Conservation (phyloP, 208 protist genomes). For the Trypanosoma theileri region DNA sequence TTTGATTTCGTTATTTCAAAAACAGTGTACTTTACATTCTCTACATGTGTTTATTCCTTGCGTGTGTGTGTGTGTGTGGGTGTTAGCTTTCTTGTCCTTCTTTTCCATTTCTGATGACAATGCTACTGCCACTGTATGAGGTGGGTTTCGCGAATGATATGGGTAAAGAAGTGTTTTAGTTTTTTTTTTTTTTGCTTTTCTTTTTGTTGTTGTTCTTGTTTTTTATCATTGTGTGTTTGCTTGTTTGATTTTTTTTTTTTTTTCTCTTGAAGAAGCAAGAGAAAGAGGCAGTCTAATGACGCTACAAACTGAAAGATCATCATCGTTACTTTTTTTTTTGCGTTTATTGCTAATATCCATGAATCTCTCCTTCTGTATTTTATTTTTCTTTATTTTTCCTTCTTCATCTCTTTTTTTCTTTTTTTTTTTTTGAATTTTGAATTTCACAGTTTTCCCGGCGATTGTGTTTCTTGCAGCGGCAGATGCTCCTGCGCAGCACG, state of each 20-base stretch:
- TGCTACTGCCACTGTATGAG: no score
- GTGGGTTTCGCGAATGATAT: no score
- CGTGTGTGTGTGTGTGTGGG: no score
- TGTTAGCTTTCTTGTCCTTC: no score
- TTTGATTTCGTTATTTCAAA: neutral
- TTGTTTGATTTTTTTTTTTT: neutral
- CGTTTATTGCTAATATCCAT: neutral
- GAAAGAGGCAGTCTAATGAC: neutral
- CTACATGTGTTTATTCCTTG: no score
- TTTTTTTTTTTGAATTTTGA: no score
- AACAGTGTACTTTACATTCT: no score
- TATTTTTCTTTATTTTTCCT: neutral
- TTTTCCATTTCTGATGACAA: no score
- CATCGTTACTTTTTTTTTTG: slow-evolving; percentile 10
- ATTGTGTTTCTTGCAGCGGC: neutral
- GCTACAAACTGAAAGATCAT: neutral
- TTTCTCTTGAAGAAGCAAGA: neutral
- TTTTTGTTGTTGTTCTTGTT: no score
- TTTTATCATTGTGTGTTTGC: neutral
- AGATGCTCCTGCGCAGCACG: slow-evolving; percentile 18
- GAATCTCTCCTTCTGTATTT: neutral
- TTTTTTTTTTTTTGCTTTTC: no score
- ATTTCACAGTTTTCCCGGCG: neutral
- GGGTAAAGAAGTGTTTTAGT: no score
- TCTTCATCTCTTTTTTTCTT: neutral